Evolutionary conservation across 1,284 basidiomycete genomes (phyloP).

Genomic region (Fomitopsis betulina): DNA sequence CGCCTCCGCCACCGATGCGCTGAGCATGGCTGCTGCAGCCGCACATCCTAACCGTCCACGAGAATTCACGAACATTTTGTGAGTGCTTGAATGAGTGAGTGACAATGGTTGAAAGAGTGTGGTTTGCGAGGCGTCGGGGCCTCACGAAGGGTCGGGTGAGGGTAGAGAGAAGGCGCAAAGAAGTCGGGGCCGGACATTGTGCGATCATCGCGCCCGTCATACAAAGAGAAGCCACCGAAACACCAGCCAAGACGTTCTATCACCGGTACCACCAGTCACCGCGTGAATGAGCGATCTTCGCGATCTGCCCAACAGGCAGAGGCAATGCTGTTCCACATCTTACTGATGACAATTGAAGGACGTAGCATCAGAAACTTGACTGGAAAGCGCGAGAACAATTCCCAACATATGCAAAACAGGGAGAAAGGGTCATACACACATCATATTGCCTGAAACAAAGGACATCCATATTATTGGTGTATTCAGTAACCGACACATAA

Average conservation of each 20-base stretch:
- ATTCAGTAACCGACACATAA: neutral
- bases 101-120: neutral
- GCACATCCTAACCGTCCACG: neutral
- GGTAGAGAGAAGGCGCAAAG: neutral
- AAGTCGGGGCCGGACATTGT: no score
- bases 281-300: neutral
- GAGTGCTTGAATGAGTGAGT: neutral
- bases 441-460: no score
- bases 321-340: no score
- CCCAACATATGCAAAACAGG: no score
- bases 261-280: neutral
- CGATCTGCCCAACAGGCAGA: no score
- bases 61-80: neutral
- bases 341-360: no score
- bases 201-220: no score
- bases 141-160: neutral
- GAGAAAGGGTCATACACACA: no score
- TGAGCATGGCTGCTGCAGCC: neutral
- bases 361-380: no score
- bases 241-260: neutral
- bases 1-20: neutral
- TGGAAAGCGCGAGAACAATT: no score
- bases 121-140: constrained; percentile 4
- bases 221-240: no score
- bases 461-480: no score